Base-by-base conservation (phyloP, 2,329 filamentous ascomycete genomes). In the Blastomyces emzantsi region DNA sequence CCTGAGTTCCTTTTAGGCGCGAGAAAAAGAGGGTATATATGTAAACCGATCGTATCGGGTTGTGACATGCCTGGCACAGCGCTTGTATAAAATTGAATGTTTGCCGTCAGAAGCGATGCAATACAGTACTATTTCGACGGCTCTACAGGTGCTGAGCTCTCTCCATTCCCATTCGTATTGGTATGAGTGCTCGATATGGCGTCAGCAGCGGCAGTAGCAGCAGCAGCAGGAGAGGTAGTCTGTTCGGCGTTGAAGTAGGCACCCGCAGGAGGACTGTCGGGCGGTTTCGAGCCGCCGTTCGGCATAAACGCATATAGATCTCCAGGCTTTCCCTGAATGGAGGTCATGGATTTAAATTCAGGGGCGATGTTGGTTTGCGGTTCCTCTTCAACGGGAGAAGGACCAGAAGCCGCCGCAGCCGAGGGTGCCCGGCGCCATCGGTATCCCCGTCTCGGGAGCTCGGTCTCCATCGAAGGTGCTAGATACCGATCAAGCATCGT, bases 401-500 rank as follows among this genome's bases (percentile, higher is more conserved):
- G 55, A 22, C n/a, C 52, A n/a, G 55, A 2, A 8, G 36, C 33
- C 17, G 13, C 25, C 4, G 43, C 22, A 33, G 25, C 5, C 56
- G 62, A 52, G 56, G 49, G 60, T 61, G 56, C 59, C 30, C 36
- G 15, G 11, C 61, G 61, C 56, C 45, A 39, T 25, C 45, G 56
- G 11, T 22, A 36, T 4, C n/a, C 41, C 33, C 51, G 41, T 30
- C 41, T 60, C 19, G 47, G 60, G 22, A 52, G 33, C n/a, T 61
- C 33, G 61, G 72, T 57, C 67, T 73, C 25, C 71, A 70, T 58
- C 1, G 78, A 74, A 58, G 85, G 83, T 17, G 77, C 77, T 9
- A 89, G 80, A 70, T 89, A 89, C 39, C 82, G 81, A 68, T 89
- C 86, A 15, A 97, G 79, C 78, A 97, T 93, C 71, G 87, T 87